Conservation (phyloP, 208 protist genomes). For the Wallacemonas collosoma region DNA sequence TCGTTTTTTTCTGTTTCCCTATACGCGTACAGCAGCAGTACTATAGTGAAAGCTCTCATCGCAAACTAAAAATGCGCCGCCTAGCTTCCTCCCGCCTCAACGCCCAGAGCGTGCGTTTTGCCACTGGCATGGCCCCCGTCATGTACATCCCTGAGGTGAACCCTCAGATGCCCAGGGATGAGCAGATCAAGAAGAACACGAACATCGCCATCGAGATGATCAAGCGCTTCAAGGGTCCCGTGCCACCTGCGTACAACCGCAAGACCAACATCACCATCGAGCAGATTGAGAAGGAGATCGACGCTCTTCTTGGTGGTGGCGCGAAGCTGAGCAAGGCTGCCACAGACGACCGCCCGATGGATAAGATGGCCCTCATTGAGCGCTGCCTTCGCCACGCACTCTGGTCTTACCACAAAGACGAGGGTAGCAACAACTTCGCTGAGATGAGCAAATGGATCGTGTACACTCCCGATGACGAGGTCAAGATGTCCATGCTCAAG, state of each 20-base stretch:
- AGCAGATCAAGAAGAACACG: constrained; percentile 90
- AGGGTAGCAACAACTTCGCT: constrained; percentile 84
- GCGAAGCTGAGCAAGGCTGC: constrained; percentile 70
- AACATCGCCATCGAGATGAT: constrained; percentile 91
- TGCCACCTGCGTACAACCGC: constrained; percentile 77
- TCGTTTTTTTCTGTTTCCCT: not conserved
- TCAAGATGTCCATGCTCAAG: constrained; percentile 72
- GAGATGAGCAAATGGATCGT: constrained; percentile 92
- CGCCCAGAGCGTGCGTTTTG: constrained; percentile 55
- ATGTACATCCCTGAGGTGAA: constrained; percentile 79
- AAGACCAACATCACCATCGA: constrained; percentile 83
- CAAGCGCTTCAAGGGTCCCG: constrained; percentile 76
- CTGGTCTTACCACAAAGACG: constrained; percentile 92
- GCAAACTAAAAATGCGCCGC: constrained; percentile 56
- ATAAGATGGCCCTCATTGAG: constrained; percentile 91
- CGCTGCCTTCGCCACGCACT: constrained; percentile 91
- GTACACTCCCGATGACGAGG: constrained; percentile 90
- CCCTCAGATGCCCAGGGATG: constrained; percentile 56
- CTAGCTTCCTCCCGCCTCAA: constrained; percentile 41
- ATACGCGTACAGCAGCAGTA: not conserved
- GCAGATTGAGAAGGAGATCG: constrained; percentile 89
- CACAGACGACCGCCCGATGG: constrained; percentile 89
- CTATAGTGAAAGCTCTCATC: constrained; percentile 5
- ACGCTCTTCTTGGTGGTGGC: constrained; percentile 82
- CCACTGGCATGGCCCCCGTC: constrained; percentile 82